phyloP scores from a whole-genome alignment of 192 early-diverging fungal genomes.

The Entomortierella beljakovae region DNA sequence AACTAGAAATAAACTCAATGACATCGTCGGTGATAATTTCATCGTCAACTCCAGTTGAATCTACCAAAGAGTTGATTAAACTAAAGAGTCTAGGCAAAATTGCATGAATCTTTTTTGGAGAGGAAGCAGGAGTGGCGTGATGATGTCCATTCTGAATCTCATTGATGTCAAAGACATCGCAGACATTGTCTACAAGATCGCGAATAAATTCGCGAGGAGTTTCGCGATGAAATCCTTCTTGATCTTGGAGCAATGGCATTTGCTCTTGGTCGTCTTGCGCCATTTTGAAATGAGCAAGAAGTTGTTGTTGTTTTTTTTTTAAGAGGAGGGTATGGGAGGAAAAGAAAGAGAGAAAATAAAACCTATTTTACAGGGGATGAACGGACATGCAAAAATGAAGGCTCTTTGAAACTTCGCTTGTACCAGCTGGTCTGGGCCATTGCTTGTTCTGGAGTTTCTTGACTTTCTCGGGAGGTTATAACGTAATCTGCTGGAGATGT shows the following conservation, averaged over 20 bases:
- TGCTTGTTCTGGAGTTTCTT: no score
- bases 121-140: constrained; percentile 11
- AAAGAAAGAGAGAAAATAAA: background rate
- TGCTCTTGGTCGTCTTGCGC: constrained; percentile 40
- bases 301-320: background rate
- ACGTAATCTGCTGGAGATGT: no score
- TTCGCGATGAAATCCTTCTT: background rate
- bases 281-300: constrained; percentile 8
- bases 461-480: no score
- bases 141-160: constrained; percentile 50
- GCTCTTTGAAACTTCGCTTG: no score
- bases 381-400: no score
- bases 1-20: constrained; percentile 36
- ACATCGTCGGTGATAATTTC: constrained; percentile 45
- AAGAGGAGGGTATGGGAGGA: no score
- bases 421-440: no score
- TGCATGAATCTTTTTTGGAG: constrained; percentile 45
- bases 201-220: constrained; percentile 7
- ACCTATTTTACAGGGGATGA: background rate
- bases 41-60: constrained; percentile 33
- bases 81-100: constrained; percentile 48
- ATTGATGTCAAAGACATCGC: constrained; percentile 40
- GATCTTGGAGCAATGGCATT: constrained; percentile 28
- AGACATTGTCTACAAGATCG: constrained; percentile 18
- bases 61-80: constrained; percentile 47